phyloP scores from a whole-genome alignment of 148 eudicot species.

The Fagopyrum homotropicum region DNA sequence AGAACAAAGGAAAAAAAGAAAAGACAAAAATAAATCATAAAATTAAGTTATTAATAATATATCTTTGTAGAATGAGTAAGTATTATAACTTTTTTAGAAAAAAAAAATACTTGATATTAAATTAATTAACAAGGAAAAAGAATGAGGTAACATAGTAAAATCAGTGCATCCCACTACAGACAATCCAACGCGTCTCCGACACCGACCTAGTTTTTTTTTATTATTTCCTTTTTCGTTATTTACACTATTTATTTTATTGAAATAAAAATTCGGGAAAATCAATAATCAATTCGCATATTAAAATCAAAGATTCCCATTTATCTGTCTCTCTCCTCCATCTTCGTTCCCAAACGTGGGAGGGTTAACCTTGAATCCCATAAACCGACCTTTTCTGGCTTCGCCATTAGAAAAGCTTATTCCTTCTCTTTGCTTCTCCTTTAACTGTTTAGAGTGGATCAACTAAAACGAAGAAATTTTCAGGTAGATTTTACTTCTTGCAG shows the following conservation, averaged over 20 bases:
- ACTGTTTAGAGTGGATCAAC: neutral
- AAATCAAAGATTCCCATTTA: constrained; percentile 2
- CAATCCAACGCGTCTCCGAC: constrained; percentile 1
- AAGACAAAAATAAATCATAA: too few species aligned
- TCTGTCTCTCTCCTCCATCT: constrained; percentile 6
- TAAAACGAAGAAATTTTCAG: neutral
- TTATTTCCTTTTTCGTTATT: neutral
- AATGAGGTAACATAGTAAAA: neutral
- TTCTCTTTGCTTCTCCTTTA: neutral
- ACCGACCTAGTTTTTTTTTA: neutral
- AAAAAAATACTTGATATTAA: too few species aligned
- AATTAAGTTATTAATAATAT: too few species aligned
- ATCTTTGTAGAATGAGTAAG: too few species aligned
- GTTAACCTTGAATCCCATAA: constrained; percentile 10
- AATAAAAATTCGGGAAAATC: neutral
- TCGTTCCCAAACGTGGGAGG: constrained; percentile 11
- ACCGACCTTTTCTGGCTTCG: constrained; percentile 1
- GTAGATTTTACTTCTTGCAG: neutral
- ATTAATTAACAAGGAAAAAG: neutral
- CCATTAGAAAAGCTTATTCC: neutral
- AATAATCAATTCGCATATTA: neutral
- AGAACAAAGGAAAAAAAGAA: too few species aligned
- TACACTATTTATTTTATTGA: neutral
- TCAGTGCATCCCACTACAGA: neutral
- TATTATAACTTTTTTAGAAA: too few species aligned